Evolutionary conservation across 768 basidiomycete species (phyloP).

Genomic region (Antrodiella citrinella): DNA sequence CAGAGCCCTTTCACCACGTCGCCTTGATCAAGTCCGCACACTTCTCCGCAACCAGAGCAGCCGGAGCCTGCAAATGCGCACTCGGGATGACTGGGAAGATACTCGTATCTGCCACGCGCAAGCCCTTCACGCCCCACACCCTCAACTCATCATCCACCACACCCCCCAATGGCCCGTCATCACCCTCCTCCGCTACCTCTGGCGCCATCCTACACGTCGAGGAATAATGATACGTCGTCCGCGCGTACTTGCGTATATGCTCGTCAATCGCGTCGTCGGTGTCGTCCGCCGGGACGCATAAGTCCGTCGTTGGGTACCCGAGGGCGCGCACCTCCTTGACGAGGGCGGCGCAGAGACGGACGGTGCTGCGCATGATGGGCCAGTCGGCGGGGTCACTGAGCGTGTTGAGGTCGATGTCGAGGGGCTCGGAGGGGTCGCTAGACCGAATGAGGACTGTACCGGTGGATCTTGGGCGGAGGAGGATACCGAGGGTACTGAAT

Average conservation of each 20-base stretch:
- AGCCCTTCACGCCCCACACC: constrained; percentile 34
- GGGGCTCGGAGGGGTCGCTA: neutral
- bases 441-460: neutral
- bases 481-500: neutral
- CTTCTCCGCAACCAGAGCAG: neutral
- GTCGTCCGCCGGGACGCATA: neutral
- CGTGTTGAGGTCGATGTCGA: neutral
- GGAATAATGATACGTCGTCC: neutral
- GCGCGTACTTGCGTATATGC: neutral
- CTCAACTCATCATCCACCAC: constrained; percentile 34
- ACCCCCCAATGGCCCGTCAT: constrained; percentile 17
- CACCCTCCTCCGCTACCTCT: no score
- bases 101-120: constrained; percentile 24
- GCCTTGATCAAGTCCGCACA: neutral
- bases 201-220: neutral
- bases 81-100: constrained; percentile 1
- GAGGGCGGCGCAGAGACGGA: neutral
- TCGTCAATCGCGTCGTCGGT: neutral
- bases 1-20: no score
- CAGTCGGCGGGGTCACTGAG: neutral
- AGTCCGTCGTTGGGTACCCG: neutral
- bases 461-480: neutral
- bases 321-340: neutral
- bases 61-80: neutral
- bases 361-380: neutral